Base-by-base conservation (phyloP, 768 basidiomycete genomes). In the Boletus sensibilis region DNA sequence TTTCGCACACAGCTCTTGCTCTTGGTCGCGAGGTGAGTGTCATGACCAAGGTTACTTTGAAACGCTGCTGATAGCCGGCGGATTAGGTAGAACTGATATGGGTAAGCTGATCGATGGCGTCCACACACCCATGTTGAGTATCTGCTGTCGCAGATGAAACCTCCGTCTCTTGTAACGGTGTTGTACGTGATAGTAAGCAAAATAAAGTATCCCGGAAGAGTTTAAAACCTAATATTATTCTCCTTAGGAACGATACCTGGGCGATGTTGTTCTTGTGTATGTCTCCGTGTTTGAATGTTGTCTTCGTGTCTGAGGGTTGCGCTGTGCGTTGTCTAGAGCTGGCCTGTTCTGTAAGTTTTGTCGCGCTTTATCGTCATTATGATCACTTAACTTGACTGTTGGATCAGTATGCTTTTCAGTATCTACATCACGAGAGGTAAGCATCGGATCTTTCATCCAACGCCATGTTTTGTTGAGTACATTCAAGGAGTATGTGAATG, bases 1-100 rank as follows among this genome's bases (percentile, higher is more conserved):
- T 41, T 33, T 47, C 25, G 10, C 11, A 21, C 38, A 46, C 38
- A 71, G 70, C 38, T 33, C 65, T 73, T 37, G 38, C 57, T 20
- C 47, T 73, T 45, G 50, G 60, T 7, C 67, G 70, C n/a, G 71
- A 71, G 59, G 70, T 64, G 48, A 52, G 69, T 53, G 38, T 23
- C 42, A 33, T 41, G 29, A 42, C 5, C 31, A 13, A 25, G 37
- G 25, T 33, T 52, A 11, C 42, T 16, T 20, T n/a, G 44, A 48
- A 44, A 40, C 4, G n/a, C 3, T 23, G 6, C 29, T 55, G 31
- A 68, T 27, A 3, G 5, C 23, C 11, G 12, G 31, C 34, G 39
- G 31, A 47, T 45, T 31, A 71, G 69, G 56, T 71, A 40, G 69
- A 72, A 8, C 65, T 71, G 21, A 57, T 71, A 54, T 71, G 71